Evolutionary conservation across 805 yeast genomes (phyloP), one percentile per base, ranked within the genome.

Genomic region (Kodamaea nitidulidarum): DNA sequence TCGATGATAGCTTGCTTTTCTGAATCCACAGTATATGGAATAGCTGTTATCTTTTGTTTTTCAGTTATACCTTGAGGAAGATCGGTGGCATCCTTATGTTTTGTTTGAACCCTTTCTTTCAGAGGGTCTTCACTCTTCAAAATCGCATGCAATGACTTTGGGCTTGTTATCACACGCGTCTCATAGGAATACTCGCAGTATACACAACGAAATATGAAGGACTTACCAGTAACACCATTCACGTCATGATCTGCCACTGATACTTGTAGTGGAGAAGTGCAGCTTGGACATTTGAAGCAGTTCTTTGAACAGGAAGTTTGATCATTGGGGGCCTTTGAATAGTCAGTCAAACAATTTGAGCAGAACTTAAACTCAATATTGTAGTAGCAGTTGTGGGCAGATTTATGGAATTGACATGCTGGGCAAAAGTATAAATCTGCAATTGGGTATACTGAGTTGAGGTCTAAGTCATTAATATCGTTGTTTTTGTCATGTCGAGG

Each of bases 241-340:
- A 35, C 32, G 5, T 27, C 24, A 22, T 42, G 46, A 26, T 55
- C 55, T n/a, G 49, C 42, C 12, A 46, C 38, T 10, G 49, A 32
- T 4, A 66, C 58, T 2, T 52, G 24, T 9, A 66, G 40, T 22
- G 55, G 51, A 0, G 67, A 48, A 2, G 45, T 36, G 42, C 73
- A 68, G 4, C 43, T 33, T 1, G 73, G 73, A 42, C 73, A 68
- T 18, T 47, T 54, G 39, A 66, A 66, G 45, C 73, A 68, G 44
- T 62, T 68, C 37, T 59, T 61, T n/a, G 54, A 43, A 42, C 73
- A 68, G 39, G 22, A 10, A 32, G 57, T 37, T 12, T 44, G 39
- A 22, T 49, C 43, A 3, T 48, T 49, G 6, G 56, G 36, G 11
- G 39, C 29, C n/a, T 45, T 49, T 5, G 67, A 42, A 45, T 60